Base-by-base conservation (phyloP, 2,329 filamentous ascomycete genomes). In the Colletotrichum sp. region DNA sequence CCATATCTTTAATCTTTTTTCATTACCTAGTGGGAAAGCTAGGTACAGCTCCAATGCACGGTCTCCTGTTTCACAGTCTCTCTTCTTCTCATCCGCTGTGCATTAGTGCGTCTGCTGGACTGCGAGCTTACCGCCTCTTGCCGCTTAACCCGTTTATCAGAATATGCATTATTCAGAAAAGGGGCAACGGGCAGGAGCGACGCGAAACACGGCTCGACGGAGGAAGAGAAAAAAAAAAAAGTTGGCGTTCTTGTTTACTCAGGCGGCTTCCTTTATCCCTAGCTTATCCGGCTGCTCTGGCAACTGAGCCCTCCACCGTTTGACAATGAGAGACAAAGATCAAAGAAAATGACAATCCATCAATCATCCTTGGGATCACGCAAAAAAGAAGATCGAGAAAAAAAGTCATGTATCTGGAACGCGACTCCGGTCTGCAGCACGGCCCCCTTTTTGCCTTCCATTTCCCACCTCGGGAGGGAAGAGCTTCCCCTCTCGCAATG, bases 371-470 rank as follows among this genome's bases (percentile, higher is more conserved):
- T 28, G 55, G 3, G 10, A 58, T 26, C 13, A 18, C 26, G 55
- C 21, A 18, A 58, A 58, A 58, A 26, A 18, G 10, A 58, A 58
- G 55, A 28, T 28, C 21, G 55, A 18, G 18, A 28, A 57, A 34
- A 28, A 26, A 28, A 28, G 60, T 61, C 24, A 24, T 75, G 72
- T 75, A 75, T 75, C 72, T 72, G 72, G 55, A 75, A 72, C 72
- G 67, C 38, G 36, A n/a, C 30, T 67, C 65, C 65, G 55, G 65
- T 30, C 36, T 38, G 24, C 38, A 57, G 63, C 43, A 52, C 65
- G 66, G 26, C 57, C 63, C 60, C 69, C 24, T 52, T 67, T 28
- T 61, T 52, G 12, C 48, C 48, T 67, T 48, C 70, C 71, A 58
- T 71, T 63, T 74, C 57, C 67, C 71, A 71, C 28, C 26, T 73